phyloP scores from a whole-genome alignment of 2,329 filamentous ascomycete genomes.

The Cordyceps tenuipes region DNA sequence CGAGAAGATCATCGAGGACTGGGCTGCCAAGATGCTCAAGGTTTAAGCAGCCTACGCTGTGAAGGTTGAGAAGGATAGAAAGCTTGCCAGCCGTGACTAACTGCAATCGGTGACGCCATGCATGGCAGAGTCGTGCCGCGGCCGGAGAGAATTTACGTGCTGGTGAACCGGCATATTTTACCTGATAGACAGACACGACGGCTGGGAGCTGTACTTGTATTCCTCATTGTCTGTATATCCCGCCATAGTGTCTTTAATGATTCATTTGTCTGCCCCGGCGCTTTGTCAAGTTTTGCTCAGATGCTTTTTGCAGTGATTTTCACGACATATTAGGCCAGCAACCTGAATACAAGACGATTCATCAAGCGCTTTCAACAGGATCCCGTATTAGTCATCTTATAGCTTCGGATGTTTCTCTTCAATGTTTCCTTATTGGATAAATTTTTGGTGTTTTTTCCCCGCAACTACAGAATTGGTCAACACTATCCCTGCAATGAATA shows the following conservation, averaged over 20 bases:
- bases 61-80: not conserved
- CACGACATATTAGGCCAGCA: not conserved
- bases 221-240: constrained; percentile 31
- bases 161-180: constrained; percentile 16
- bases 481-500: no score
- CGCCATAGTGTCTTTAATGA: constrained; percentile 24
- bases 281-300: not conserved
- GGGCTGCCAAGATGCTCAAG: constrained; percentile 80
- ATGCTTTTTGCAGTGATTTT: not conserved
- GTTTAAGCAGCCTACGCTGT: constrained; percentile 45
- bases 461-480: no score
- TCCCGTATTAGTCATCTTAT: not conserved
- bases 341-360: not conserved
- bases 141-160: not conserved
- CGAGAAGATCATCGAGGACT: constrained; percentile 77
- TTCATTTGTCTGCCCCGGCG: constrained; percentile 14
- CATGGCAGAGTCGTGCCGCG: not conserved
- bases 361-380: no score
- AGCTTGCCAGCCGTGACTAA: not conserved
- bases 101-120: not conserved
- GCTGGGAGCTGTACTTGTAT: constrained; percentile 35
- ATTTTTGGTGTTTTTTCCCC: no score
- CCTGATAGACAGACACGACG: constrained; percentile 28
- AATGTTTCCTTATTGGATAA: no score
- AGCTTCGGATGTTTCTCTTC: not conserved